These are phyloP conservation scores for Sporobolomyces roseus DNA, from an alignment of 768 basidiomycete genomes.

Conservation along the genomic window DNA sequence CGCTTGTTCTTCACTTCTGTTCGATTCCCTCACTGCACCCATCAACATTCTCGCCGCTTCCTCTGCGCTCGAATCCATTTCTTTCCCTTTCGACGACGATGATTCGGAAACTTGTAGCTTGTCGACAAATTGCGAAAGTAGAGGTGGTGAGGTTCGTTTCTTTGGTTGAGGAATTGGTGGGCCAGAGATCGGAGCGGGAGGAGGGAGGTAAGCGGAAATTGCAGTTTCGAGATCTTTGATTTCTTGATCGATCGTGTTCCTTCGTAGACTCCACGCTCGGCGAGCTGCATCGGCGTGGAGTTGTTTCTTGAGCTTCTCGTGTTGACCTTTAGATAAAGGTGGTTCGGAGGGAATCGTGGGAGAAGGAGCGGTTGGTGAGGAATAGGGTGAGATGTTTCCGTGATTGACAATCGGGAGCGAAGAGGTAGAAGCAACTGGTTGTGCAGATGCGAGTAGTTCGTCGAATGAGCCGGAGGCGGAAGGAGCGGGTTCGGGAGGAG, in stretches of 20 bases:
- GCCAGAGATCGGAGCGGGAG: not conserved
- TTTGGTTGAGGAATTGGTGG: not conserved
- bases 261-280: not conserved
- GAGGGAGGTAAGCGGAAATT: not conserved
- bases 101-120: not conserved
- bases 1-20: not conserved
- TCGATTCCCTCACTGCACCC: not conserved
- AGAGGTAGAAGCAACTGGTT: not conserved
- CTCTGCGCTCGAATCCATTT: not conserved
- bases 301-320: not conserved
- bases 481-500: not conserved
- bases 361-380: not conserved
- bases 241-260: slow-evolving; percentile 4
- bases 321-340: not conserved
- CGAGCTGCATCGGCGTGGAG: not conserved
- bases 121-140: not conserved
- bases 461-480: slow-evolving; percentile 1
- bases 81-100: too few relatives aligned
- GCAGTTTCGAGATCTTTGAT: not conserved
- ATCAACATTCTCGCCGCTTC: slow-evolving; percentile 8
- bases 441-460: not conserved
- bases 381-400: not conserved
- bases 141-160: not conserved
- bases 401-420: not conserved
- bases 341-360: not conserved